A percentile compares a stretch with the other conserved stretches of the same genome.
These are phyloP conservation scores for Cicer bijugum DNA, from an alignment of 306 rosid species.

Conservation along the genomic window DNA sequence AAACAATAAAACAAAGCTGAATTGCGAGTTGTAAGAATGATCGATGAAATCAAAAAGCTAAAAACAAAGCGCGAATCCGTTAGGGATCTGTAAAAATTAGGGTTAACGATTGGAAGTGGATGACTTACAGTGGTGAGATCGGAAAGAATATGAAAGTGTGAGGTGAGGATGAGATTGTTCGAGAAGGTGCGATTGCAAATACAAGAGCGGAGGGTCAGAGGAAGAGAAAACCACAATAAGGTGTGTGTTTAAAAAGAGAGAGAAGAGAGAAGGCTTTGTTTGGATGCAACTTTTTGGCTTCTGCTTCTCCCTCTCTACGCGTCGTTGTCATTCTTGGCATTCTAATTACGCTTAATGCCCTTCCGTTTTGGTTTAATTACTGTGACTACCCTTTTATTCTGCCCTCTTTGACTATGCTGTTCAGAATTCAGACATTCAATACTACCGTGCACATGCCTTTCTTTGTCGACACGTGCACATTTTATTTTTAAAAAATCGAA, in stretches of 20 bases:
- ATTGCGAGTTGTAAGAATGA: slow-evolving; percentile 5
- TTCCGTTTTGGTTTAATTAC: slow-evolving; percentile 46
- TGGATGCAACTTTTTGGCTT: slow-evolving; percentile 69
- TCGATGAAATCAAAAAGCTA: slow-evolving; percentile 18
- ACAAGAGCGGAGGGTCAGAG: slow-evolving; percentile 48
- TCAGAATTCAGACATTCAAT: too few relatives aligned
- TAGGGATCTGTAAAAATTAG: slow-evolving; percentile 67
- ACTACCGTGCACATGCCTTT: too few relatives aligned
- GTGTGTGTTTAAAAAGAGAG: slow-evolving; percentile 45
- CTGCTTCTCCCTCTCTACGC: slow-evolving; percentile 50
- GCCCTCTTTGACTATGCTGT: background rate
- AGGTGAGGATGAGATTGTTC: slow-evolving; percentile 71
- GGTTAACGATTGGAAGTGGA: slow-evolving; percentile 47
- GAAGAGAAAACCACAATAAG: slow-evolving; percentile 60
- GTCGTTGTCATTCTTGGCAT: slow-evolving; percentile 65
- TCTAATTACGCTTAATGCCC: slow-evolving; percentile 45
- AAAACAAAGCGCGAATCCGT: slow-evolving; percentile 31
- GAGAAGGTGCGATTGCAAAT: slow-evolving; percentile 61
- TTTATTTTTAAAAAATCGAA: too few relatives aligned
- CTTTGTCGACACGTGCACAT: too few relatives aligned
- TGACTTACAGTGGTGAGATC: slow-evolving; percentile 82
- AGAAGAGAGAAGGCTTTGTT: slow-evolving; percentile 55
- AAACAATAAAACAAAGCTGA: background rate
- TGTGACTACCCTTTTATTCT: background rate
- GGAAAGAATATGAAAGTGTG: slow-evolving; percentile 59